Evolutionary conservation across 345 rosid species (phyloP).

Genomic region (Sapria himalayana): DNA sequence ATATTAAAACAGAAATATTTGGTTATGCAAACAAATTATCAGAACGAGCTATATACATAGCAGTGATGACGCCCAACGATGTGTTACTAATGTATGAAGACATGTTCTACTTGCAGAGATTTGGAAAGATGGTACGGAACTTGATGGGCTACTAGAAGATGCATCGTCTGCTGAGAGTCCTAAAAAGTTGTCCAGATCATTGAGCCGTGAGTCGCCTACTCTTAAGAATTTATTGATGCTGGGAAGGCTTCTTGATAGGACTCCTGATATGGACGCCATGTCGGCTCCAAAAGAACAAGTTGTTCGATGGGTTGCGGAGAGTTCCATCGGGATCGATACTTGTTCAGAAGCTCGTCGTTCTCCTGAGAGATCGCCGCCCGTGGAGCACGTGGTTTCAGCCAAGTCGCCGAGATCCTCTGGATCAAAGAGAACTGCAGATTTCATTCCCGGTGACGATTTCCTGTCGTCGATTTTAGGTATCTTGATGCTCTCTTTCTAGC

Average conservation of each 20-base stretch:
- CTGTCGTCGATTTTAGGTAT: slow-evolving; percentile 92
- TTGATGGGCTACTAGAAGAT: slow-evolving; percentile 18
- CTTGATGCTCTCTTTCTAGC: too few species aligned
- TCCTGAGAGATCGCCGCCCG: slow-evolving; percentile 50
- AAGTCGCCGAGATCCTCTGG: slow-evolving; percentile 43
- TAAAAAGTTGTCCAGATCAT: slow-evolving; percentile 15
- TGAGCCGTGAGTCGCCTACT: slow-evolving; percentile 32
- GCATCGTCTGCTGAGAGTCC: slow-evolving; percentile 16
- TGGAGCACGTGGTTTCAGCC: slow-evolving; percentile 39
- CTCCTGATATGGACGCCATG: slow-evolving; percentile 26
- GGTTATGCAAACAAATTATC: too few species aligned
- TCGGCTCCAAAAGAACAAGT: slow-evolving; percentile 44
- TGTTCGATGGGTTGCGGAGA: slow-evolving; percentile 16
- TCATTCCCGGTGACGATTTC: slow-evolving; percentile 81
- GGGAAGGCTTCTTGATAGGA: slow-evolving; percentile 20
- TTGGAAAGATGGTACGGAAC: slow-evolving; percentile 12
- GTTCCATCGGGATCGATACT: slow-evolving; percentile 18
- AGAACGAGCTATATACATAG: too few species aligned
- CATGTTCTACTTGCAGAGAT: slow-evolving; percentile 20
- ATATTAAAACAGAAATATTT: too few species aligned
- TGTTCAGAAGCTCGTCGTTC: slow-evolving; percentile 48
- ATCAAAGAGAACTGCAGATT: slow-evolving; percentile 37
- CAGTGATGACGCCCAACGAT: too few species aligned
- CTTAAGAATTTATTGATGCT: slow-evolving; percentile 63
- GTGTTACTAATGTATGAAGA: slow-evolving; percentile 16